Evolutionary conservation across 2,329 filamentous ascomycete species (phyloP), one percentile per base, ranked within the genome.

Genomic region (Exophiala sp.): DNA sequence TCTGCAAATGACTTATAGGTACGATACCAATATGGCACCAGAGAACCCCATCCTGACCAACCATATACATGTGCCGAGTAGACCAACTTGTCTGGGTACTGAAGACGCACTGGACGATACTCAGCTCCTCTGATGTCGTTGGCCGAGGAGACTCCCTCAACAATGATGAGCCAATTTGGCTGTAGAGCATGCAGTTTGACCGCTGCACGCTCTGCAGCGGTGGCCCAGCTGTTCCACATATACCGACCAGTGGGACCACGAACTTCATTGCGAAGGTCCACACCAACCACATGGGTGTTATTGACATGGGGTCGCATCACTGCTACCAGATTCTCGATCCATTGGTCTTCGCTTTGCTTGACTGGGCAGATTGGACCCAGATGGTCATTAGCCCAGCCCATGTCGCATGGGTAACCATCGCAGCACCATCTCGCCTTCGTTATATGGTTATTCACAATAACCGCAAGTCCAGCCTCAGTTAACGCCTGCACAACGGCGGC

Each of bases 371-470:
- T 62, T 11, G 76, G 71, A 3, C 79, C 78, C 24, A 86, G 75
- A 62, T 86, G 77, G 63, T 84, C 79, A 66, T 88, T 88, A 40
- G 79, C 75, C 85, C 84, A 88, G 50, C 77, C 78, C 16, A 82
- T 77, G 66, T 88, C 84, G 69, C 84, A 88, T 1, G 83, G 82
- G 65, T 87, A 80, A 20, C 78, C 81, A 47, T 84, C 84, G 66
- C 84, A 87, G 70, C 84, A 88, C 85, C 84, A 87, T 5, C 79
- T 80, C 8, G 84, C 82, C 43, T 78, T 78, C 1, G 85, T 88
- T 67, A 88, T 88, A 68, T 88, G 85, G 68, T 88, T 82, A 72
- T 88, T 88, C 58, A 86, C 69, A 46, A 87, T 82, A 50, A 87
- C 84, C 18, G 82, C 80, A 48, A 87, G 69, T 18, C 83, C 84